phyloP scores from a whole-genome alignment of 768 basidiomycete species.

The Lactarius tabidus region DNA sequence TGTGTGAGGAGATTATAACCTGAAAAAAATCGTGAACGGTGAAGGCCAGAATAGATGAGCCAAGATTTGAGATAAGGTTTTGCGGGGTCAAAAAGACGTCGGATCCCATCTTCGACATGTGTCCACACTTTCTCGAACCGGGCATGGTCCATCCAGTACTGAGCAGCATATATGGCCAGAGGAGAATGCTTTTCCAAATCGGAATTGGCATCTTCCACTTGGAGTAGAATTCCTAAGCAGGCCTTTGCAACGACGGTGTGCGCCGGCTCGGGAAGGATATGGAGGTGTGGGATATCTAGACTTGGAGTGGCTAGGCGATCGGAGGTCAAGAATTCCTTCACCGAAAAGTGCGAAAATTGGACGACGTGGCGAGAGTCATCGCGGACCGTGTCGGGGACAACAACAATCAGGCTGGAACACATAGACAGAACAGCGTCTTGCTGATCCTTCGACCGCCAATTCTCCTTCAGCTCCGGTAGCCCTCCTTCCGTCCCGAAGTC shows the following conservation, averaged over 20 bases:
- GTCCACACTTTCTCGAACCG: background rate
- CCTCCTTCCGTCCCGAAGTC: no score
- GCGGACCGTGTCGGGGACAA: no score
- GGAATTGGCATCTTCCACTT: no score
- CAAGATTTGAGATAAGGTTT: background rate
- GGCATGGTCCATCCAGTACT: background rate
- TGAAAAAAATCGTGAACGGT: background rate
- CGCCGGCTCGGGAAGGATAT: background rate
- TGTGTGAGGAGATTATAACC: background rate
- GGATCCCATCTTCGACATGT: background rate
- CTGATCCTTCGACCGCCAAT: no score
- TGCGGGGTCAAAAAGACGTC: background rate
- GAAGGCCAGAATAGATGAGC: background rate
- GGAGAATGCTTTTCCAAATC: no score
- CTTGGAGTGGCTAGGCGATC: background rate
- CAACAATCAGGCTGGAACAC: no score
- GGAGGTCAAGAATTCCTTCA: constrained; percentile 4
- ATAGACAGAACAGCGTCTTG: no score
- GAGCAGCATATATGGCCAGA: background rate
- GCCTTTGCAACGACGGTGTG: background rate
- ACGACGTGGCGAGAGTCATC: background rate
- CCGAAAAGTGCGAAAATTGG: background rate
- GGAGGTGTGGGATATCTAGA: background rate
- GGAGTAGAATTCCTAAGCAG: background rate
- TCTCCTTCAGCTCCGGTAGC: no score